Evolutionary conservation across 768 basidiomycete species (phyloP), one percentile per base, ranked within the genome.

Genomic region (Phlebiopsis gigantea): DNA sequence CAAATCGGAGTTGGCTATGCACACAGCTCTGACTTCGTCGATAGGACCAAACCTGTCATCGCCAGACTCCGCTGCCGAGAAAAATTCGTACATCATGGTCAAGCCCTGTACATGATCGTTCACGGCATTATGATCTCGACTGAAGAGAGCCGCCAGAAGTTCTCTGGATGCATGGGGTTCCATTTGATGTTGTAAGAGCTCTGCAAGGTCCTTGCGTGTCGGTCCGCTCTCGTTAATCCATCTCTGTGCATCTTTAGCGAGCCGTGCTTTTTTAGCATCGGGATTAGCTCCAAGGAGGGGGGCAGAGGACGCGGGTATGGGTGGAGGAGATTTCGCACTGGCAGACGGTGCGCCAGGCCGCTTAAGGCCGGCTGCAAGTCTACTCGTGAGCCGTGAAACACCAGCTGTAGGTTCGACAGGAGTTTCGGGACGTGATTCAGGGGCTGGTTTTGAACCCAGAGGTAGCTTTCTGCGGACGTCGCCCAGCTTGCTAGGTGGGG

Each of bases 71-170:
- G 82, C 79, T 48, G 73, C 74, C 49, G 80, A 69, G 70, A 85
- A 94, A 66, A 92, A 87, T 1, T 95, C 91, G 53, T 84, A 79
- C 21, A 98, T 77, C 48, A 74, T 77, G 5, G 80, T 75, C 52
- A 98, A 71, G 5, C 90, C 96, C n/a, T 77, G 75, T 53, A 96
- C 79, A 65, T 90, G 86, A 68, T 98, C 97, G 63, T 93, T 95
- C 61, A 98, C 87, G 5, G 94, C 92, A 62, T 88, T 91, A 69
- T 98, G 97, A 64, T 97, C 97, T 58, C 89, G 90, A 66, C 96
- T 98, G 75, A 98, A 99, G 26, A 99, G 76, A 26, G 82, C 82
- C 4, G 81, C 71, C 12, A 89, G 69, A 2, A 98, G 72, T 1
- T 94, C 88, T 59, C 87, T 84, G 2, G 88, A 88, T 5, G 82